Evolutionary conservation across 2,329 filamentous ascomycete genomes (phyloP), one percentile per base, ranked within the genome.

Genomic region (Metarhizium guizhouense): DNA sequence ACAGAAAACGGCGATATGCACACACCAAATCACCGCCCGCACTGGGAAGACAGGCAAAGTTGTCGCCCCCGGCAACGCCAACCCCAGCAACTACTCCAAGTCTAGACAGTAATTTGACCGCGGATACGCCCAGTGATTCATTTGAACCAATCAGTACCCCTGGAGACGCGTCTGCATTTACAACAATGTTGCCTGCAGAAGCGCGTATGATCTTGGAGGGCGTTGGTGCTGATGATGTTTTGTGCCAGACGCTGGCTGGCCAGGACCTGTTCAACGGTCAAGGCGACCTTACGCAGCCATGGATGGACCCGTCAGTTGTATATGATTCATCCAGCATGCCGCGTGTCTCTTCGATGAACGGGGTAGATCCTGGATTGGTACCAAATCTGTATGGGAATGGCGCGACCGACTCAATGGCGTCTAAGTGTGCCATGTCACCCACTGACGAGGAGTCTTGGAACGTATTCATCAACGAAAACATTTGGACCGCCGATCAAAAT

Each of bases 161-260:
- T 4, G 14, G 65, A 1, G 59, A 60, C 2, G 58, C 59, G 1
- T 75, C 74, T 0, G 64, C 64, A 1, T 78, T 77, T 53, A 76
- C 74, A 0, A 62, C 72, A 0, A 70, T 76, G 57, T 60, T 78
- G 6, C 68, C 75, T 0, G 59, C 70, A 1, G 74, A 77, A 51
- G 68, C 72, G 2, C 75, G 71, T 60, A 72, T 74, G 71, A 64
- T 77, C 60, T 61, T 67, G 43, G 57, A 56, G 6, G 68, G 68
- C 6, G 53, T 70, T 13, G 67, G 68, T 34, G 64, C 70, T 60
- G 64, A 52, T 32, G 63, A 66, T 6, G 64, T 64, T 1, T 58
- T 61, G 50, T 38, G 52, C n/a, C 53, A 57, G 13, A 61, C 42
- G 8, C 14, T 62, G 47, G 63, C 60, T 18, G 38, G 36, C 18